Conservation (phyloP, 768 basidiomycete genomes). For the Hericium alpestre region DNA sequence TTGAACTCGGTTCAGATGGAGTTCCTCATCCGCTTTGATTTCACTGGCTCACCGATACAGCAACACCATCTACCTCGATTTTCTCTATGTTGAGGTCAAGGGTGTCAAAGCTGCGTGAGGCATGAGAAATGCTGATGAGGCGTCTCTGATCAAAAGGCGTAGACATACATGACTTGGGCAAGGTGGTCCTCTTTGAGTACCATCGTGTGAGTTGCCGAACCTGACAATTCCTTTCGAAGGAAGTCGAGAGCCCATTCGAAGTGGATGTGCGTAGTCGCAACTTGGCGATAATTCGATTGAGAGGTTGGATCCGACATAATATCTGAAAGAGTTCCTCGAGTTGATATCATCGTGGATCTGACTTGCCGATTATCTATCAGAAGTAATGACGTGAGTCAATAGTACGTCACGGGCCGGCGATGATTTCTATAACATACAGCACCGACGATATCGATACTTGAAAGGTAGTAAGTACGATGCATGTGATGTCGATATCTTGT, state of each 20-base stretch:
- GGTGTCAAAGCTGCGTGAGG: slow-evolving; percentile 55
- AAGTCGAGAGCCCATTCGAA: slow-evolving; percentile 82
- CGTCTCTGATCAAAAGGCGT: neutral
- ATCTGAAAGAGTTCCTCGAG: too few relatives aligned
- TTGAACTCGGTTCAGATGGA: neutral
- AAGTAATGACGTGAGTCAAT: too few relatives aligned
- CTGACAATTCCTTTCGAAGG: slow-evolving; percentile 42
- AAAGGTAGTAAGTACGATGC: too few relatives aligned
- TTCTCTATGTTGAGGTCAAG: slow-evolving; percentile 49
- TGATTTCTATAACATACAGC: too few relatives aligned
- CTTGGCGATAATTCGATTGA: slow-evolving; percentile 68
- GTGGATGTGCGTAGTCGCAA: slow-evolving; percentile 54
- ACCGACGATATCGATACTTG: too few relatives aligned
- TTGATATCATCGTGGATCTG: too few relatives aligned
- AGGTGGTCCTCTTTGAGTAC: slow-evolving; percentile 42
- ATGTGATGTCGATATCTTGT: too few relatives aligned
- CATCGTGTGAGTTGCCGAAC: slow-evolving; percentile 56
- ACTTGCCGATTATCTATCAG: too few relatives aligned
- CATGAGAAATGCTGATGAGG: neutral
- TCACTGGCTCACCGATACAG: slow-evolving; percentile 14
- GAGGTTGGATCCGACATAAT: slow-evolving; percentile 49
- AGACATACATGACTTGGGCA: slow-evolving; percentile 47
- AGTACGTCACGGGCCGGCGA: too few relatives aligned
- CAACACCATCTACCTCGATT: slow-evolving; percentile 41
- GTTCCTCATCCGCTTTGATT: neutral